Evolutionary conservation across 2,329 filamentous ascomycete species (phyloP).

Genomic region (Aspergillus pseudotamarii): DNA sequence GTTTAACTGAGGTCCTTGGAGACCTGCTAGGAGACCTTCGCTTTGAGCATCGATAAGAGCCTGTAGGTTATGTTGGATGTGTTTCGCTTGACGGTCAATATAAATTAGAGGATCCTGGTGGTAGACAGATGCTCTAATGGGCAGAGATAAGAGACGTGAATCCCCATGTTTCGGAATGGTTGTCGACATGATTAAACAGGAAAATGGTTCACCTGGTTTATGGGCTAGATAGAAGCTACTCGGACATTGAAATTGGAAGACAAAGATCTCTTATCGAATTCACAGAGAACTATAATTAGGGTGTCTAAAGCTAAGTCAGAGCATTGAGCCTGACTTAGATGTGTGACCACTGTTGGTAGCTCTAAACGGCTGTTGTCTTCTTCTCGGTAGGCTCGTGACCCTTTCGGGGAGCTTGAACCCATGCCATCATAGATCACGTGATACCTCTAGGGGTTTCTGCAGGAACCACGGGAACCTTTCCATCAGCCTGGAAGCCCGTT

Average conservation of each 20-base stretch:
- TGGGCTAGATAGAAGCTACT: neutral
- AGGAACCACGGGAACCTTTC: conserved; percentile 30
- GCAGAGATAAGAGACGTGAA: conserved; percentile 30
- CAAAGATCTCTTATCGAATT: neutral
- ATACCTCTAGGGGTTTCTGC: conserved; percentile 26
- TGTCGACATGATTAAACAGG: conserved; percentile 32
- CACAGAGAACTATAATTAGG: neutral
- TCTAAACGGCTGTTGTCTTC: neutral
- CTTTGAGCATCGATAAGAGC: conserved; percentile 63
- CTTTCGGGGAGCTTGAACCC: conserved; percentile 1
- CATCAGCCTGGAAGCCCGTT: conserved; percentile 26
- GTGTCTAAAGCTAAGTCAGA: neutral
- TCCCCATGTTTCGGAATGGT: conserved; percentile 28
- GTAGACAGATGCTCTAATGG: conserved; percentile 31
- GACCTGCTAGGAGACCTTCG: conserved; percentile 56
- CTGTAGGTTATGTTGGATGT: conserved; percentile 62
- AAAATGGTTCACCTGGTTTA: conserved; percentile 8
- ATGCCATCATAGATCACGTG: conserved; percentile 25
- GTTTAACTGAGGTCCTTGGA: conserved; percentile 44
- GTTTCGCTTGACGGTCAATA: conserved; percentile 54
- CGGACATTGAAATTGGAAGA: neutral
- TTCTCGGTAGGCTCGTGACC: conserved; percentile 9
- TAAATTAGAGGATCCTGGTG: conserved; percentile 51
- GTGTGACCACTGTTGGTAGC: neutral
- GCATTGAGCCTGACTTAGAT: neutral